Evolutionary conservation across 352 stramenopile genomes (phyloP), one percentile per base, ranked within the genome.

Genomic region (Phytophthora chlamydospora): DNA sequence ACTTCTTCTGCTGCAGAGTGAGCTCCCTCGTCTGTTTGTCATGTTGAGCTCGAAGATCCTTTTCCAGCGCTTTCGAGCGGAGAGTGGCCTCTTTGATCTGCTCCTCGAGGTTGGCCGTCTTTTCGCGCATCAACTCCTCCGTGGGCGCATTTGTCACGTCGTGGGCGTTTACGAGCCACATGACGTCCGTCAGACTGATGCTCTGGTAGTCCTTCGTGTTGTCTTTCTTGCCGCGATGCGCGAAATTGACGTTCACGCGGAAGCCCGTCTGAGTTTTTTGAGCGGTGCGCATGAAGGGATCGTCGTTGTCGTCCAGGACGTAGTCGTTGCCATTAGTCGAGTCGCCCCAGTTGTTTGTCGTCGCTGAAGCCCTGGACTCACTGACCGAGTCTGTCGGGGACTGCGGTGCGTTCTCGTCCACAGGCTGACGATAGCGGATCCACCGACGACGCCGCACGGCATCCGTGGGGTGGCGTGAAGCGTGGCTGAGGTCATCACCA

Each of bases 181-280:
- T 85, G 7, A 96, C 78, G 34, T 93, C 79, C 21, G 76, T 85
- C 27, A 96, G 58, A 59, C 83, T 86, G 38, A 96, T 88, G 53
- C 85, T 96, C 61, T 93, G 83, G 63, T 96, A 96, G 58, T 96
- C 87, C 45, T 94, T 96, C 42, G 87, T 96, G 64, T 88, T 93
- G 57, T 96, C 87, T 56, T 96, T 96, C 24, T 79, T 85, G 51
- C 83, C 78, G 10, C 85, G 83, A 51, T 91, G 78, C 8, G 84
- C 60, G 57, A 96, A 96, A 48, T 92, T 93, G 57, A 95, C 84
- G 53, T 91, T 91, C 14, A 93, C 83, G 33, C 85, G 83, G 46
- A 96, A 96, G 0, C 85, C 86, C 10, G 83, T 91, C 50, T 96
- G 86, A n/a, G 83, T 84, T 50, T 93, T 93, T 58, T 92, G 82